These are phyloP conservation scores for Lithospermum erythrorhizon DNA, from an alignment of 257 asterid species.

Conservation along the genomic window DNA sequence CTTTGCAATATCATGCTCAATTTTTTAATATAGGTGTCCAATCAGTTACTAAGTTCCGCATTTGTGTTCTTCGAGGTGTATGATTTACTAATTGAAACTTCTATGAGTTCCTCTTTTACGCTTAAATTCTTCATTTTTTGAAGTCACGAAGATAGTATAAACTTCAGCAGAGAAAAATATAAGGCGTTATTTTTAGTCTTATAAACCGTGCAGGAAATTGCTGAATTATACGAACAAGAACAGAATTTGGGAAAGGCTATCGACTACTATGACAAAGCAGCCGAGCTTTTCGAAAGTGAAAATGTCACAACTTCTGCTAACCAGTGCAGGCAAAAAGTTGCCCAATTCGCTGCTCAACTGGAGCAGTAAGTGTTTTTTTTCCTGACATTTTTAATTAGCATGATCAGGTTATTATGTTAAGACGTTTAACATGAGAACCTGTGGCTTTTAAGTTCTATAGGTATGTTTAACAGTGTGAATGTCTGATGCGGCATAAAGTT, in stretches of 20 bases:
- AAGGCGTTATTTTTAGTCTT: background rate
- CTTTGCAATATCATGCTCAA: background rate
- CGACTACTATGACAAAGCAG: constrained; percentile 70
- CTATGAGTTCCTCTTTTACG: no score
- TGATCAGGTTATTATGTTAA: no score
- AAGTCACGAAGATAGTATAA: background rate
- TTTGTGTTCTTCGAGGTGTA: constrained; percentile 2
- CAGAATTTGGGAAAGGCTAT: constrained; percentile 74
- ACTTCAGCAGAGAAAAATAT: background rate
- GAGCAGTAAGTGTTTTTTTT: constrained; percentile 53
- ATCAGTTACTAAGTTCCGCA: background rate
- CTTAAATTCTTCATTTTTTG: no score
- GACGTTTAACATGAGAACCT: background rate
- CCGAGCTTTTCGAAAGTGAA: constrained; percentile 88
- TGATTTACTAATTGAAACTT: no score
- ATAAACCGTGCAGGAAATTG: constrained; percentile 59
- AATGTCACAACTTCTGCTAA: constrained; percentile 74
- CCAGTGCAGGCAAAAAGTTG: constrained; percentile 91
- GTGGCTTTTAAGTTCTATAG: background rate
- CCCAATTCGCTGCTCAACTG: constrained; percentile 80
- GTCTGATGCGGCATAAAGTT: background rate
- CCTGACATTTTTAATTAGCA: no score
- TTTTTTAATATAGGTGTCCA: background rate
- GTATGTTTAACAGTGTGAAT: background rate
- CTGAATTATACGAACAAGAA: constrained; percentile 79